phyloP scores from a whole-genome alignment of 352 stramenopile genomes.

The Globisporangium paroecandrum region DNA sequence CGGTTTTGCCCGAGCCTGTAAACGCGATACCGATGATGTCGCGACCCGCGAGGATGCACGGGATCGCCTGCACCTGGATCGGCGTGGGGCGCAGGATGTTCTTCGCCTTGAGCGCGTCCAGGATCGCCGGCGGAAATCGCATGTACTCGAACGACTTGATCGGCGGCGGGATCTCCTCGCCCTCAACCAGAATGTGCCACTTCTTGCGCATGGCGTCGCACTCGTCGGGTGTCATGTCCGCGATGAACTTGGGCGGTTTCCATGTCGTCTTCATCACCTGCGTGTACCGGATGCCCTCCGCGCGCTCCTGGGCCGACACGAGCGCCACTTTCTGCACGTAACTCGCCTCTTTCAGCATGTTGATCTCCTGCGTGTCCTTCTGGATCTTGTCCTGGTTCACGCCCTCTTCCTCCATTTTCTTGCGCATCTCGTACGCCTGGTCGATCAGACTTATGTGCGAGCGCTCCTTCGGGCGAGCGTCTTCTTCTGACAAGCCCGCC shows the following conservation, averaged over 20 bases:
- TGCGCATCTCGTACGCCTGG: conserved; percentile 82
- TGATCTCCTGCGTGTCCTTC: conserved; percentile 86
- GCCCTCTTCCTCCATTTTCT: conserved; percentile 63
- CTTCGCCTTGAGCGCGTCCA: conserved; percentile 92
- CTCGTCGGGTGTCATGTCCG: conserved; percentile 80
- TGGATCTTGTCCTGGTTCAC: conserved; percentile 79
- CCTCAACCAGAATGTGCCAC: conserved; percentile 98
- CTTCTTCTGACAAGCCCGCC: conserved; percentile 7
- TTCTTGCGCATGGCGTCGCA: conserved; percentile 94
- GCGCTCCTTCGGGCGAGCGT: conserved; percentile 25
- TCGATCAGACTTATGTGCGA: conserved; percentile 77
- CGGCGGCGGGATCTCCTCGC: conserved; percentile 93
- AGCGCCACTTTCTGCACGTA: conserved; percentile 96
- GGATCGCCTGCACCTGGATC: conserved; percentile 98
- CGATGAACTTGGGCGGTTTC: conserved; percentile 85
- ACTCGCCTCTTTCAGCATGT: conserved; percentile 93
- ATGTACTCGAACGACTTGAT: conserved; percentile 98
- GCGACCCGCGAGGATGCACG: conserved; percentile 93
- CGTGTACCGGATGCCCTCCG: conserved; percentile 91
- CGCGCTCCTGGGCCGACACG: conserved; percentile 90
- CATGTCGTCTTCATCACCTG: conserved; percentile 90
- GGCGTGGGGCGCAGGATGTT: conserved; percentile 96
- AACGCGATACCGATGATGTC: conserved; percentile 99
- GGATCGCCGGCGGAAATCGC: conserved; percentile 93
- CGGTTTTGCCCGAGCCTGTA: conserved; percentile 98